phyloP scores from a whole-genome alignment of 192 early-diverging fungal species.

The Thoreauomyces humboldtii region DNA sequence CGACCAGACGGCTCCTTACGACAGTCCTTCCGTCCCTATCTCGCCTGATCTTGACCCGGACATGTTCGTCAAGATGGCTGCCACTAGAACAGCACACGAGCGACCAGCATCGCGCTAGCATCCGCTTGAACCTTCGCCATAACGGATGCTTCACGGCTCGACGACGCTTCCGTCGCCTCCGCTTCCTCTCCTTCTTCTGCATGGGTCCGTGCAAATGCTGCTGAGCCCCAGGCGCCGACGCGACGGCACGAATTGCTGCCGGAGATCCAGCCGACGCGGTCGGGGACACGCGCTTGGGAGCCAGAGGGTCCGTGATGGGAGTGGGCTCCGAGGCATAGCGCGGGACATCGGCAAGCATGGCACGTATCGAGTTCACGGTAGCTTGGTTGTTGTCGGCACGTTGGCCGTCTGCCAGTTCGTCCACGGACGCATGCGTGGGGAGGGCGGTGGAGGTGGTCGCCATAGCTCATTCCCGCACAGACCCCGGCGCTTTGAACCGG shows the following conservation, averaged over 20 bases:
- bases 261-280: neutral
- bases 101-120: conserved; percentile 6
- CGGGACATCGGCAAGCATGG: conserved; percentile 4
- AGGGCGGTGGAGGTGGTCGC: no score
- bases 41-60: conserved; percentile 25
- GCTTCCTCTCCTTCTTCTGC: no score
- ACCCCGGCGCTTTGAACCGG: no score
- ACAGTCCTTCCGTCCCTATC: conserved; percentile 21
- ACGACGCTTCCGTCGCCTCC: neutral
- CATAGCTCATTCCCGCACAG: no score
- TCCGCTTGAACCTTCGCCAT: conserved; percentile 1
- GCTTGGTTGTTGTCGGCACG: no score
- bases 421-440: no score
- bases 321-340: conserved; percentile 1
- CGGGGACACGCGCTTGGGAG: neutral
- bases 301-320: neutral
- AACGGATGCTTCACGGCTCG: conserved; percentile 1
- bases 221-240: neutral
- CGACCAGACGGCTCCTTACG: conserved; percentile 15
- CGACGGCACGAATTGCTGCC: neutral
- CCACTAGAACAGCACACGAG: neutral
- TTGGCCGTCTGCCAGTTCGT: no score
- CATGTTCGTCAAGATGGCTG: conserved; percentile 10
- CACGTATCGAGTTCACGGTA: neutral
- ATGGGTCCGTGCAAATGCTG: neutral